Conservation (phyloP, 495 filamentous ascomycete species). For the Penicillium silybi region DNA sequence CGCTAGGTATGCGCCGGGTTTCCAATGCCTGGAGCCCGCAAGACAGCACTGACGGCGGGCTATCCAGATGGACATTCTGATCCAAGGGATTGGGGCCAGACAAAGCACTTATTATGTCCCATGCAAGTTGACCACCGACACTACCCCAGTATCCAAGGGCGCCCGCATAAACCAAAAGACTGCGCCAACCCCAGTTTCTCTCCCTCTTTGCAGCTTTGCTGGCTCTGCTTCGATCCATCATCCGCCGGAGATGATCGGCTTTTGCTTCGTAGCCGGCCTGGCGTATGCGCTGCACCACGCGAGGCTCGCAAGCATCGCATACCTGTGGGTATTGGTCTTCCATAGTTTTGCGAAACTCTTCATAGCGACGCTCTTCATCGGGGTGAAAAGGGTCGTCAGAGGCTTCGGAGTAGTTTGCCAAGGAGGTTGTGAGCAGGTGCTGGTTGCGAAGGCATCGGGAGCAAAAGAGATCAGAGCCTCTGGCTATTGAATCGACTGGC, state of each 20-base stretch:
- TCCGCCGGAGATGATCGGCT: constrained; percentile 67
- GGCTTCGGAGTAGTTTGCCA: constrained; percentile 69
- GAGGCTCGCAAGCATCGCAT: constrained; percentile 69
- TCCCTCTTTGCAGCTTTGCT: constrained; percentile 36
- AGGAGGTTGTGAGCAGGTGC: constrained; percentile 59
- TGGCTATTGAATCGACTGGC: constrained; percentile 35
- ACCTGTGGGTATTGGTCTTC: constrained; percentile 81
- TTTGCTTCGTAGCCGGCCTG: constrained; percentile 72
- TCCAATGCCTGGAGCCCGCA: constrained; percentile 28
- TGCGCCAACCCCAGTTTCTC: constrained; percentile 48
- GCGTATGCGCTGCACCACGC: constrained; percentile 59
- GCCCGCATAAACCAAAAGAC: constrained; percentile 41
- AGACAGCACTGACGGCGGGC: constrained; percentile 12
- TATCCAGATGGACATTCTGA: not conserved
- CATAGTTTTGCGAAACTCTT: constrained; percentile 57
- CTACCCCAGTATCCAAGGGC: constrained; percentile 53
- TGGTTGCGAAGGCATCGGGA: constrained; percentile 77
- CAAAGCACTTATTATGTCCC: constrained; percentile 35
- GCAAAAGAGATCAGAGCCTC: constrained; percentile 59
- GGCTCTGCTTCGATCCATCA: constrained; percentile 62
- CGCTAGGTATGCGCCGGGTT: constrained; percentile 17
- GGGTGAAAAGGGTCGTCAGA: constrained; percentile 61
- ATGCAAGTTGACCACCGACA: constrained; percentile 40
- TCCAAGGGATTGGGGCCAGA: not conserved
- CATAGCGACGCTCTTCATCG: constrained; percentile 53